phyloP scores from a whole-genome alignment of 257 asterid genomes.

The Linderniella brevidens region DNA sequence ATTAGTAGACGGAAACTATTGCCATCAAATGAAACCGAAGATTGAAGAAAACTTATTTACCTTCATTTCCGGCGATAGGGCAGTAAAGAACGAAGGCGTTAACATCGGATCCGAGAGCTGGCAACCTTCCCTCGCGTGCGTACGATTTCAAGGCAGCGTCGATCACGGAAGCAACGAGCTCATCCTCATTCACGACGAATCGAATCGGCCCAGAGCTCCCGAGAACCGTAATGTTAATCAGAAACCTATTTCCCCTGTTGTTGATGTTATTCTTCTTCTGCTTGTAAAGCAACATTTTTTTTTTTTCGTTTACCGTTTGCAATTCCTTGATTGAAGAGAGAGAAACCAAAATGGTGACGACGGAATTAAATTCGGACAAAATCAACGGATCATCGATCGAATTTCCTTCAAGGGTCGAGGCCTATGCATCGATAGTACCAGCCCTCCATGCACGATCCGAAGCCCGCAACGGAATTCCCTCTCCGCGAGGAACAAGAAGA shows the following conservation, averaged over 20 bases:
- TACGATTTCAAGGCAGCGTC: conserved; percentile 3
- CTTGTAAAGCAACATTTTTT: conserved; percentile 4
- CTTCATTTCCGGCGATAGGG: conserved; percentile 59
- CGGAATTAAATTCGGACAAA: background rate
- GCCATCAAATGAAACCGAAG: background rate
- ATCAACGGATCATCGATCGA: background rate
- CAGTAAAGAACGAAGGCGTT: conserved; percentile 53
- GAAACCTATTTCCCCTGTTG: background rate
- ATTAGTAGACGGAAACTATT: background rate
- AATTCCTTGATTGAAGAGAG: background rate
- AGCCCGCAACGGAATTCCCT: conserved; percentile 48
- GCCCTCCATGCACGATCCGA: conserved; percentile 86
- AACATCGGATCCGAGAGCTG: conserved; percentile 64
- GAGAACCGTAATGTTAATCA: conserved; percentile 3
- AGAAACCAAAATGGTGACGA: background rate
- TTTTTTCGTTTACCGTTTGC: background rate
- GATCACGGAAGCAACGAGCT: conserved; percentile 1
- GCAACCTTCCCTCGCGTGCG: conserved; percentile 83
- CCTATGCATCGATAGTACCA: conserved; percentile 97
- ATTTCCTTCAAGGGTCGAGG: conserved; percentile 50
- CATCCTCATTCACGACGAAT: conserved; percentile 6
- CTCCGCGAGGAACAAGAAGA: conserved; percentile 38
- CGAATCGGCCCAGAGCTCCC: conserved; percentile 9
- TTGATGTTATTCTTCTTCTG: conserved; percentile 3
- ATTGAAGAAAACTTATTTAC: conserved; percentile 15